Evolutionary conservation across 2,329 filamentous ascomycete genomes (phyloP), one percentile per base, ranked within the genome.

Genomic region (Neofusicoccum sp.): DNA sequence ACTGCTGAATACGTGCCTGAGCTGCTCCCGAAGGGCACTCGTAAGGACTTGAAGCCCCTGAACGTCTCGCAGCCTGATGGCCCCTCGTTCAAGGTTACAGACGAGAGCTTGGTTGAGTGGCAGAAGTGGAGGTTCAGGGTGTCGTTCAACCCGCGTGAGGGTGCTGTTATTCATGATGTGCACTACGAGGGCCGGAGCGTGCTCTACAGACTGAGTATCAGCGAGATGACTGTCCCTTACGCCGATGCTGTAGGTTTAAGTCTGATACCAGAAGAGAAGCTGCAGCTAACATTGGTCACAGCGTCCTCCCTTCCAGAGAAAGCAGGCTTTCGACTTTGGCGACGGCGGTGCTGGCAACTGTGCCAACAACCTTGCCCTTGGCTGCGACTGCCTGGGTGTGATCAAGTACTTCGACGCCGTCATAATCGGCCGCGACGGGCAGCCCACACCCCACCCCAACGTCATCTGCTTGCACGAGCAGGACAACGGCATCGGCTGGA

Each of bases 291-390:
- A 0, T 2, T 16, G 16, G 6, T 12, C 9, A 16, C 43, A 58
- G 56, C 81, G 88, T 1, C 75, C 80, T 0, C 87, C 87, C 0
- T 89, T 84, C 69, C 85, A 87, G 57, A 81, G 87, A 43, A 90
- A 91, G 70, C 84, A 87, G 58, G 88, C 87, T 0, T 90, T 91
- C 66, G 88, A 90, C 66, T 84, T 90, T 62, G 88, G 88, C 6
- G 87, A 90, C 62, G 85, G 82, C 8, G 88, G 88, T 4, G 84
- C 85, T 26, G 88, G 88, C 1, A 81, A 84, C 51, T 84, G 81
- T 49, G 85, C 86, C 14, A 91, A 91, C 68, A 89, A 89, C 64
- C 78, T 90, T 1, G 78, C 80, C 14, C 78, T 89, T 2, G 87
- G 87, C 14, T 89, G 87, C 62, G 87, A 90, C 67, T 87, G 88